phyloP scores from a whole-genome alignment of 179 eudicot species.

The Silene coronaria region DNA sequence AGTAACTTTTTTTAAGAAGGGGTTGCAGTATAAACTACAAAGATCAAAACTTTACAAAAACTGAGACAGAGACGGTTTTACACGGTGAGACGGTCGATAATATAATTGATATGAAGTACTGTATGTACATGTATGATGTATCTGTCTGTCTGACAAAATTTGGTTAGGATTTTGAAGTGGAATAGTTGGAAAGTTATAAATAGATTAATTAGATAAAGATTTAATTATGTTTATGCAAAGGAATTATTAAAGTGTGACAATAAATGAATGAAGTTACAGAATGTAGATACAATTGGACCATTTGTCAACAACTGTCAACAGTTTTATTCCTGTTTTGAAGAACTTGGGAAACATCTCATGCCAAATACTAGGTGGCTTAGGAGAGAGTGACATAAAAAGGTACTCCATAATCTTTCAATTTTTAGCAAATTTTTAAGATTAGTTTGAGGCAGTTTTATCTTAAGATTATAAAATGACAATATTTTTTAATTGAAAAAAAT shows the following conservation, averaged over 20 bases:
- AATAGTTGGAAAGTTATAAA: constrained; percentile 6
- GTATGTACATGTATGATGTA: neutral
- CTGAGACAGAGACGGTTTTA: too few species aligned
- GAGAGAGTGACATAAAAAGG: too few species aligned
- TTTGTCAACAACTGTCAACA: constrained; percentile 4
- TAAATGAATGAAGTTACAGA: neutral
- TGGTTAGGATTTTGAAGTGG: neutral
- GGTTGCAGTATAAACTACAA: neutral
- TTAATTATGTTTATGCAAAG: too few species aligned
- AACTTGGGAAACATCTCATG: constrained; percentile 4
- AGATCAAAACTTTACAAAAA: neutral
- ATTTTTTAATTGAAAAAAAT: too few species aligned
- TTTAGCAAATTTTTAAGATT: too few species aligned
- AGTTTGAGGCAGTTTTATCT: too few species aligned
- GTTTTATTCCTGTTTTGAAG: neutral
- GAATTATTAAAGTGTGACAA: too few species aligned
- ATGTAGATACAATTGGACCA: neutral
- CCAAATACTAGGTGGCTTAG: constrained; percentile 4
- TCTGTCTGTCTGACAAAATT: neutral
- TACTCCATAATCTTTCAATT: too few species aligned
- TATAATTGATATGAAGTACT: neutral
- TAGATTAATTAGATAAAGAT: neutral
- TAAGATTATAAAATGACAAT: too few species aligned
- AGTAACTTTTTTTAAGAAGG: neutral
- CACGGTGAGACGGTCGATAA: too few species aligned